Percentiles rank a stretch among this genome's conserved stretches.
phyloP scores from a whole-genome alignment of 495 filamentous ascomycete species.

The Tuber calosporum region DNA sequence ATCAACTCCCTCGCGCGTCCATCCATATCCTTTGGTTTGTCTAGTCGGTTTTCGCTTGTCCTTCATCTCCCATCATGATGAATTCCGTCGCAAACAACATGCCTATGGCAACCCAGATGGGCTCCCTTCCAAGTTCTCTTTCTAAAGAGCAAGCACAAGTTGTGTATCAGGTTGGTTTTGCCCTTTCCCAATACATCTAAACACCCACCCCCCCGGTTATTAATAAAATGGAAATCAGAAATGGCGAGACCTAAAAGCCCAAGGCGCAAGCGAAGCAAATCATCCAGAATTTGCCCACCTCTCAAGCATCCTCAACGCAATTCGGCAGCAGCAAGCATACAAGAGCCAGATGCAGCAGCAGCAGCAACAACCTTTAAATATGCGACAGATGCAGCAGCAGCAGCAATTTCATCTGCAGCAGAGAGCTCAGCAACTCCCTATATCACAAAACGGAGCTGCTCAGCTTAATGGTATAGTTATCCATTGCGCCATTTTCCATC shows the following conservation, averaged over 20 bases:
- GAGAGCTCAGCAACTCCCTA: constrained; percentile 19
- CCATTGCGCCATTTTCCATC: constrained; percentile 6
- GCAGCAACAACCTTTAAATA: constrained; percentile 31
- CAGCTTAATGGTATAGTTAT: constrained; percentile 37
- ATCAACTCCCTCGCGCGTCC: not conserved
- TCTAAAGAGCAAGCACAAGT: constrained; percentile 37
- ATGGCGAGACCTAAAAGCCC: constrained; percentile 40
- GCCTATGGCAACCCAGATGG: constrained; percentile 31
- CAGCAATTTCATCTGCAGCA: constrained; percentile 26
- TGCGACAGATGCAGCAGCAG: constrained; percentile 35
- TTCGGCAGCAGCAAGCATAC: constrained; percentile 34
- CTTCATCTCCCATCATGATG: constrained; percentile 24
- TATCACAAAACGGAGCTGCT: constrained; percentile 28
- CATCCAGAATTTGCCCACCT: constrained; percentile 40
- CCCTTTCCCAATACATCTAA: constrained; percentile 14
- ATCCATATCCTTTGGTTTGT: not conserved
- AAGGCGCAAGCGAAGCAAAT: constrained; percentile 38
- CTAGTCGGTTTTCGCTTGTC: not conserved
- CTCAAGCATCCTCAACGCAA: constrained; percentile 31
- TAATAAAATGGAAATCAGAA: constrained; percentile 32
- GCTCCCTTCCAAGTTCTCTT: constrained; percentile 28
- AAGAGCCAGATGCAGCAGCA: constrained; percentile 32
- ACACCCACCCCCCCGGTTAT: constrained; percentile 12
- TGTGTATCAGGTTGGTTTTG: constrained; percentile 33
- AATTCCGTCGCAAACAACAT: constrained; percentile 40